These are phyloP conservation scores for Aspergillus felis DNA, from an alignment of 2,329 filamentous ascomycete genomes.

Conservation along the genomic window DNA sequence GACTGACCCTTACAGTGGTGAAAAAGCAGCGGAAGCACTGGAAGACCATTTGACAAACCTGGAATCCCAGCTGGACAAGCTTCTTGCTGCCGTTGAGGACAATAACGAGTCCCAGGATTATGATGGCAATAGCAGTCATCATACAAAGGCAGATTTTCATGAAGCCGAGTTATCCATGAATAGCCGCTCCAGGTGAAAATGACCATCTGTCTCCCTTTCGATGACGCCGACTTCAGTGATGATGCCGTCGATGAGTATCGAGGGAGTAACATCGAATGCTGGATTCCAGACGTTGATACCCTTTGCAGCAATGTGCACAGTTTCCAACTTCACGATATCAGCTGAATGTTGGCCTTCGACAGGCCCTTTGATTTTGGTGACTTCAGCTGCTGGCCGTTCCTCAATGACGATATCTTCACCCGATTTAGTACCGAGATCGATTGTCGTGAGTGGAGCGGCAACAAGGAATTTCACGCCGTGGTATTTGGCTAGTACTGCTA, in stretches of 20 bases:
- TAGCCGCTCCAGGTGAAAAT: conserved; percentile 55
- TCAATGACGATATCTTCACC: conserved; percentile 86
- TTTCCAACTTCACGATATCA: conserved; percentile 49
- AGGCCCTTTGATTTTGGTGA: conserved; percentile 80
- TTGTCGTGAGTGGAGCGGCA: conserved; percentile 88
- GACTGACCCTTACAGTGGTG: background rate
- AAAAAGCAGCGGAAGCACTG: background rate
- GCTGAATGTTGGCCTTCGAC: conserved; percentile 55
- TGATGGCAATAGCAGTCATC: background rate
- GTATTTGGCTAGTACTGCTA: conserved; percentile 83
- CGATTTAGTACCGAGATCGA: conserved; percentile 75
- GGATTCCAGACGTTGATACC: conserved; percentile 92
- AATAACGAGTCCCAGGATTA: background rate
- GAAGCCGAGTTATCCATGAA: conserved; percentile 18
- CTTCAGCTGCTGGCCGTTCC: conserved; percentile 73
- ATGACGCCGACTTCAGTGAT: conserved; percentile 89
- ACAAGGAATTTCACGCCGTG: conserved; percentile 94
- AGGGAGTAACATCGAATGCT: conserved; percentile 91
- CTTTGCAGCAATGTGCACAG: conserved; percentile 72
- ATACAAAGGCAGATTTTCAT: background rate
- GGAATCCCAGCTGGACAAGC: background rate
- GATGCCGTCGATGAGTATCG: conserved; percentile 83
- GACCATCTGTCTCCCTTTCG: conserved; percentile 67
- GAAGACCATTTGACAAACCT: background rate
- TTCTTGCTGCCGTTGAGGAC: background rate